Conservation (phyloP, 495 filamentous ascomycete genomes). For the Trypethelium eluteriae region DNA sequence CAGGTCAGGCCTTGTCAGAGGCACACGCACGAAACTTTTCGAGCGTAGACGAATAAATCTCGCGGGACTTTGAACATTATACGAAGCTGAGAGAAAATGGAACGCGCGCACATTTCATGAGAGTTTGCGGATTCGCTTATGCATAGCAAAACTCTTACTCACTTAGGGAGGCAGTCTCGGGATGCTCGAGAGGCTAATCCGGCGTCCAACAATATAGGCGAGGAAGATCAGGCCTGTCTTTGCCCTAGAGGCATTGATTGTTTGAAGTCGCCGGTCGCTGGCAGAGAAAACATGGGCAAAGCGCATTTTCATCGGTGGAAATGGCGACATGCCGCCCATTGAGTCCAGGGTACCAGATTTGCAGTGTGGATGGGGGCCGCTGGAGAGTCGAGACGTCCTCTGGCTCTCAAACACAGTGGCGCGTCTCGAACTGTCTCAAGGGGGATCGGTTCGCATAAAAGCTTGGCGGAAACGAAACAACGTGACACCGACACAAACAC, state of each 20-base stretch:
- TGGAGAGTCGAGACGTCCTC: conserved; percentile 7
- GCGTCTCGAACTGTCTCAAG: conserved; percentile 12
- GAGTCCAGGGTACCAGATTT: too few species aligned
- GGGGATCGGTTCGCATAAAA: conserved; percentile 11
- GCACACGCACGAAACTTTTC: neutral
- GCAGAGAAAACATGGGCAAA: neutral
- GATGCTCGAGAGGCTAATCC: neutral
- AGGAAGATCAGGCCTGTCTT: neutral
- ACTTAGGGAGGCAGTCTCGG: neutral
- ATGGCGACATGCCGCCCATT: neutral
- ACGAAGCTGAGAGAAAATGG: neutral
- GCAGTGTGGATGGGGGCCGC: neutral
- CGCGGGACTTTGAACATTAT: neutral
- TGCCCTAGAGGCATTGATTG: neutral
- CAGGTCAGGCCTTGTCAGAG: conserved; percentile 7
- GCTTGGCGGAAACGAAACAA: conserved; percentile 9
- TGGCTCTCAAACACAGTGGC: neutral
- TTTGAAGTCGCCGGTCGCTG: neutral
- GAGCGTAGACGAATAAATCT: neutral
- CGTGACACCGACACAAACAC: neutral
- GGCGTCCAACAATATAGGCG: conserved; percentile 3
- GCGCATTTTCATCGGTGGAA: neutral
- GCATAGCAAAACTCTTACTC: neutral
- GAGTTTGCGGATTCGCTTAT: neutral
- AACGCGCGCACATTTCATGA: neutral